Percentiles rank a stretch among this genome's conserved stretches.
phyloP scores from a whole-genome alignment of 1,284 basidiomycete species.

The Amylostereum chailletii region DNA sequence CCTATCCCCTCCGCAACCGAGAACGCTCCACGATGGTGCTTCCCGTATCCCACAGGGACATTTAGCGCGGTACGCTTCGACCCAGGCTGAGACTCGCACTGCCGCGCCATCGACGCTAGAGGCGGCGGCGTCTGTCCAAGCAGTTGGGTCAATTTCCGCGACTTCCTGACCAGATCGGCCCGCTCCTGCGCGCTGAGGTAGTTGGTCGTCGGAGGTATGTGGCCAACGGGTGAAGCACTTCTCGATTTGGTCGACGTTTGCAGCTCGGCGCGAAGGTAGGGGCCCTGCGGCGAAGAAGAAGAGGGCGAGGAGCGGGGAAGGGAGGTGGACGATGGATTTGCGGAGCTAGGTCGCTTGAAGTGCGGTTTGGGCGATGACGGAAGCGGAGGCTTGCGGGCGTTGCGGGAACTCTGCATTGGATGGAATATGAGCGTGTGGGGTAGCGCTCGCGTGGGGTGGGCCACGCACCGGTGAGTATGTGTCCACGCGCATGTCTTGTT shows the following conservation, averaged over 20 bases:
- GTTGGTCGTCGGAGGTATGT: conserved; percentile 54
- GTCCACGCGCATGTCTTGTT: background rate
- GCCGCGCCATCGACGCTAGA: conserved; percentile 11
- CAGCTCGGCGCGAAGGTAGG: conserved; percentile 4
- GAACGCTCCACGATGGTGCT: conserved; percentile 29
- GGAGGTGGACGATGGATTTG: conserved; percentile 4
- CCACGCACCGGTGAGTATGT: too few relatives aligned
- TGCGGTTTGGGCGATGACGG: conserved; percentile 17
- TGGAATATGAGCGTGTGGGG: too few relatives aligned
- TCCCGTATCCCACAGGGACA: conserved; percentile 12
- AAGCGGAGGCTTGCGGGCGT: conserved; percentile 12
- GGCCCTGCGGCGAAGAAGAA: conserved; percentile 9
- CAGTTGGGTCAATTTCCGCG: conserved; percentile 70
- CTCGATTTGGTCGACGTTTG: background rate
- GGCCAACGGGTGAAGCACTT: background rate
- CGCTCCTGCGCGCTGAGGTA: conserved; percentile 58
- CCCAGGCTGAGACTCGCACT: background rate
- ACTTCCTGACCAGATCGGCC: conserved; percentile 61
- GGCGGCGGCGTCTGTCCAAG: conserved; percentile 57
- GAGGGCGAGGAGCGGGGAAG: conserved; percentile 7
- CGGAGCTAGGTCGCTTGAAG: conserved; percentile 11
- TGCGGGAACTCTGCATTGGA: too few relatives aligned
- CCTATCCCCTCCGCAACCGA: conserved; percentile 27
- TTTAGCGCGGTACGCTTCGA: conserved; percentile 6
- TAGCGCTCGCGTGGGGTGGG: too few relatives aligned